A percentile compares a stretch with the other conserved stretches of the same genome.
Conservation (phyloP, 352 stramenopile genomes). For the Pythium myriotylum region DNA sequence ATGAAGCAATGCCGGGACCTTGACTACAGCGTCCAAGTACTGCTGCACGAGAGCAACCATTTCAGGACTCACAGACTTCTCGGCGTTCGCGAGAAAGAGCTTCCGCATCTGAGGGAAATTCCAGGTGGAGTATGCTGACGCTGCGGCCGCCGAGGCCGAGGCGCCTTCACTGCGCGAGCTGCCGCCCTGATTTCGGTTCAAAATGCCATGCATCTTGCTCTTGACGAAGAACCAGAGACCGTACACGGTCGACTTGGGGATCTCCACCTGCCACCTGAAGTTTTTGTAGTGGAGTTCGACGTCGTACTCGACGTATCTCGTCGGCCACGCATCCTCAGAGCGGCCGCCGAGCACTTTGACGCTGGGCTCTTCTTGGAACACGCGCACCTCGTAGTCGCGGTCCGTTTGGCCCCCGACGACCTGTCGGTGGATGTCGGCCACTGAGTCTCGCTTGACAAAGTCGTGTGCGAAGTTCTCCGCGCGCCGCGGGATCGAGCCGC, state of each 20-base stretch:
- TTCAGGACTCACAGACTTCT: constrained; percentile 71
- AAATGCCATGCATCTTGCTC: constrained; percentile 59
- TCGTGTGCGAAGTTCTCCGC: constrained; percentile 42
- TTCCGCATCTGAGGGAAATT: constrained; percentile 78
- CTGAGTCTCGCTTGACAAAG: constrained; percentile 47
- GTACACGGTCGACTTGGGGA: constrained; percentile 80
- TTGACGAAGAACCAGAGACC: constrained; percentile 90
- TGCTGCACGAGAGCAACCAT: constrained; percentile 83
- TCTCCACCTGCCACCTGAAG: constrained; percentile 85
- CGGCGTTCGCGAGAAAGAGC: constrained; percentile 76
- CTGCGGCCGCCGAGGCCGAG: constrained; percentile 6
- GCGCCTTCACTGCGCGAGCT: constrained; percentile 10
- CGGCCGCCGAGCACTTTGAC: constrained; percentile 64
- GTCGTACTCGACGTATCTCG: constrained; percentile 85
- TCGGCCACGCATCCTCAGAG: constrained; percentile 81
- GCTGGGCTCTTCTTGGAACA: constrained; percentile 70
- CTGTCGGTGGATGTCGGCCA: constrained; percentile 41
- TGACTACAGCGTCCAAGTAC: constrained; percentile 68
- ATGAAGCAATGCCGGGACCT: constrained; percentile 60
- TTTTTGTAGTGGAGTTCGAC: constrained; percentile 81
- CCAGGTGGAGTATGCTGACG: constrained; percentile 21
- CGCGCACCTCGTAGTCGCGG: constrained; percentile 65
- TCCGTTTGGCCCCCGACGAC: constrained; percentile 42
- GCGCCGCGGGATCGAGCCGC: constrained; percentile 15
- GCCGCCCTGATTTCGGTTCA: constrained; percentile 27